These are phyloP conservation scores for Candida nitratophila DNA, from an alignment of 805 yeast species.

Conservation along the genomic window DNA sequence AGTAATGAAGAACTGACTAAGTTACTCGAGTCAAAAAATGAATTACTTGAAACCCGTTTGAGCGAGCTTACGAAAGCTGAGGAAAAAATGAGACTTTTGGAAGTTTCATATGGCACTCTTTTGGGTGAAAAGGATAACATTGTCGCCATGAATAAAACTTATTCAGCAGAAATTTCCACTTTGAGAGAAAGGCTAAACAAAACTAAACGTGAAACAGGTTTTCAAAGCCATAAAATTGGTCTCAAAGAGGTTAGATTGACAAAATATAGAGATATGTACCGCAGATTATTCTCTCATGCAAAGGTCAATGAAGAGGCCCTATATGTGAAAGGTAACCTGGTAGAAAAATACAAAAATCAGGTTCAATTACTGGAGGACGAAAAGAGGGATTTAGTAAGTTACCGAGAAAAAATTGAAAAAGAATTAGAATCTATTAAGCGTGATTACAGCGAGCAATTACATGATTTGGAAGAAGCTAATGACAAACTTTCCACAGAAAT, in stretches of 20 bases:
- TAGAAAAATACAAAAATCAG: conserved; percentile 8
- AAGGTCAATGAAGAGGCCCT: conserved; percentile 11
- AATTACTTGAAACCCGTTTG: neutral
- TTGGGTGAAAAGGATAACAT: conserved; percentile 9
- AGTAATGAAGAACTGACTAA: conserved; percentile 1
- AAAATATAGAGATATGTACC: conserved; percentile 11
- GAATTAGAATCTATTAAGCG: conserved; percentile 1
- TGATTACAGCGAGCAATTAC: conserved; percentile 1
- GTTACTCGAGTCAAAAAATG: conserved; percentile 1
- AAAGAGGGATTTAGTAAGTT: neutral
- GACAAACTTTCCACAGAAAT: neutral
- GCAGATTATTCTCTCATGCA: conserved; percentile 13
- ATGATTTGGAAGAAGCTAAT: neutral
- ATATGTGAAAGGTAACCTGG: conserved; percentile 3
- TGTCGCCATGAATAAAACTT: conserved; percentile 8
- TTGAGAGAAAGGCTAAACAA: conserved; percentile 8
- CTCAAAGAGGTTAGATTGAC: conserved; percentile 11
- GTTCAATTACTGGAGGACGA: neutral
- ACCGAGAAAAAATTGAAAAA: neutral
- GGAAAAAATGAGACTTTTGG: conserved; percentile 1
- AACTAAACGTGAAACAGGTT: conserved; percentile 7
- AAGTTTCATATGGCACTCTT: neutral
- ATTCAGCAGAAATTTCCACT: conserved; percentile 11
- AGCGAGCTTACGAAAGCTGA: neutral
- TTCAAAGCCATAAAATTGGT: conserved; percentile 7